These are phyloP conservation scores for Hygrocybe punicea DNA, from an alignment of 768 basidiomycete genomes.

Conservation along the genomic window DNA sequence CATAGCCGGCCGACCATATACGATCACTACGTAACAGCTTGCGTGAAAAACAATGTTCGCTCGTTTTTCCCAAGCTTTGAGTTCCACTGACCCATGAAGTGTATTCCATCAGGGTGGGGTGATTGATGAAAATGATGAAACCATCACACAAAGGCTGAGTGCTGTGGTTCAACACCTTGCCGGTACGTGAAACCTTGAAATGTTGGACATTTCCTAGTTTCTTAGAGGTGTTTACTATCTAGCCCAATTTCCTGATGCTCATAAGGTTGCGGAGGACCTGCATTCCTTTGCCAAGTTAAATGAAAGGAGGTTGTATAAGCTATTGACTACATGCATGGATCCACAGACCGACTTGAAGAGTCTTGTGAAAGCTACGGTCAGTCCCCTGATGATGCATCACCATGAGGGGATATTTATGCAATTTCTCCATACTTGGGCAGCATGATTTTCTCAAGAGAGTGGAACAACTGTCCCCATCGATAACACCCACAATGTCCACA, in stretches of 20 bases:
- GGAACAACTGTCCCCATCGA: constrained; percentile 61
- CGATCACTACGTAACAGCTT: constrained; percentile 67
- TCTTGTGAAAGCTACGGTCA: constrained; percentile 72
- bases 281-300: constrained; percentile 81
- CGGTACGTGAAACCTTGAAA: constrained; percentile 40
- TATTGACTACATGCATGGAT: constrained; percentile 79
- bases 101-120: constrained; percentile 67
- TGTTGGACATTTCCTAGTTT: not conserved
- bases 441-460: constrained; percentile 75
- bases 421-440: too few relatives aligned
- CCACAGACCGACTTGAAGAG: constrained; percentile 78
- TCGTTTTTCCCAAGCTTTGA: constrained; percentile 10
- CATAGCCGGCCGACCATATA: constrained; percentile 65
- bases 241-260: constrained; percentile 64
- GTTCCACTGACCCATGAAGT: not conserved
- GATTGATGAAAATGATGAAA: constrained; percentile 79
- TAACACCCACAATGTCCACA: constrained; percentile 62
- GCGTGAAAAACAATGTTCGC: constrained; percentile 80
- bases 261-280: constrained; percentile 76
- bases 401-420: not conserved
- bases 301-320: constrained; percentile 79
- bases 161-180: constrained; percentile 55
- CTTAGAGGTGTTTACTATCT: constrained; percentile 6
- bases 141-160: constrained; percentile 52
- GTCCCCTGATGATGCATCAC: constrained; percentile 17